A percentile compares a stretch with the other conserved stretches of the same genome.
phyloP scores from a whole-genome alignment of 1,139 yeast species.

The Hyphopichia wangnamkhiaoensis region DNA sequence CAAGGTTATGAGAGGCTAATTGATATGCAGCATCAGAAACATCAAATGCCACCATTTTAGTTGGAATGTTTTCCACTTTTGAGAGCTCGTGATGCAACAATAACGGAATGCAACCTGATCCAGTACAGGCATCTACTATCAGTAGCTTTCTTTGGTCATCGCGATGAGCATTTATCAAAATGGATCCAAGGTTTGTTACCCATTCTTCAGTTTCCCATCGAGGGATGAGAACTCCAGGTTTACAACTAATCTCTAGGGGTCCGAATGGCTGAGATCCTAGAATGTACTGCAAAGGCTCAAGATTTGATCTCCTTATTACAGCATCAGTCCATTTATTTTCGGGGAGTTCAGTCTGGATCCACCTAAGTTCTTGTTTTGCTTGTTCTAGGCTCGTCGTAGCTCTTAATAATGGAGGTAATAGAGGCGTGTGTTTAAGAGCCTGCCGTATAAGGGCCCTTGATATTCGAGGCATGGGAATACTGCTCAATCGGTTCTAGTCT shows the following conservation, averaged over 20 bases:
- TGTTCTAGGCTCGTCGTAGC: constrained; percentile 29
- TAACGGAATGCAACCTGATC: constrained; percentile 85
- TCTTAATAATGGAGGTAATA: constrained; percentile 34
- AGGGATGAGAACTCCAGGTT: constrained; percentile 76
- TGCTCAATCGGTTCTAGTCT: neutral
- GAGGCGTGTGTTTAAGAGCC: constrained; percentile 26
- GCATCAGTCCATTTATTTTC: constrained; percentile 35
- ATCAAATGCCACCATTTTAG: constrained; percentile 56
- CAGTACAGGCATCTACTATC: constrained; percentile 77
- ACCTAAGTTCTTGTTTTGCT: constrained; percentile 38
- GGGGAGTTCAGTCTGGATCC: constrained; percentile 46
- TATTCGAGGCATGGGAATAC: constrained; percentile 31
- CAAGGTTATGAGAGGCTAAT: constrained; percentile 50
- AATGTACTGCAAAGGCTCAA: constrained; percentile 79
- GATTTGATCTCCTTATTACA: constrained; percentile 38
- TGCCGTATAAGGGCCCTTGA: constrained; percentile 23
- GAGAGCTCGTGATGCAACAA: constrained; percentile 38
- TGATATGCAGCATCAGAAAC: constrained; percentile 53
- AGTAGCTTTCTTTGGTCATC: constrained; percentile 8
- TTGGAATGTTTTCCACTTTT: constrained; percentile 12
- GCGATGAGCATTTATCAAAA: neutral
- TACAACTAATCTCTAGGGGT: constrained; percentile 56
- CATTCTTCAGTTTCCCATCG: constrained; percentile 97
- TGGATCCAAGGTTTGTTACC: constrained; percentile 47
- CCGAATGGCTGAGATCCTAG: constrained; percentile 90